Evolutionary conservation across 768 basidiomycete genomes (phyloP).

Genomic region (Hypholoma sublateritium): DNA sequence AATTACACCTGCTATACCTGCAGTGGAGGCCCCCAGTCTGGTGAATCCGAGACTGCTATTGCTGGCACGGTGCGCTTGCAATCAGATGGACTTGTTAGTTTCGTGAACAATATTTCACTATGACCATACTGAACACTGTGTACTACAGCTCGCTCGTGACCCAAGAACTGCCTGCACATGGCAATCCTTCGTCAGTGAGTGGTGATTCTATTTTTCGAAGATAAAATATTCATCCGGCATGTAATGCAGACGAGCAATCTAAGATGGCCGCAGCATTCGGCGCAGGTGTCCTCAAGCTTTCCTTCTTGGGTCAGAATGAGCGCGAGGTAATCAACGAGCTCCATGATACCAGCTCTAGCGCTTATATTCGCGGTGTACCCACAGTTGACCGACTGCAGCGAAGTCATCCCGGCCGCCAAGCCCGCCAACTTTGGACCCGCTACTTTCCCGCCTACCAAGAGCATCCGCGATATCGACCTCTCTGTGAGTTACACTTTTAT

Average conservation of each 20-base stretch:
- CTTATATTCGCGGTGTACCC: too few relatives aligned
- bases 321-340: not conserved
- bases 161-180: conserved; percentile 45
- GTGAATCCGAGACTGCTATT: conserved; percentile 39
- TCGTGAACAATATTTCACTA: too few relatives aligned
- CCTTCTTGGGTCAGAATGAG: conserved; percentile 39
- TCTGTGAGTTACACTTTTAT: conserved; percentile 24
- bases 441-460: conserved; percentile 29
- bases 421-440: not conserved
- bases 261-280: conserved; percentile 34
- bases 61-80: conserved; percentile 43
- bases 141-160: conserved; percentile 29
- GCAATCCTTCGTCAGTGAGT: conserved; percentile 42
- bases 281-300: conserved; percentile 43
- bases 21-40: conserved; percentile 35
- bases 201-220: not conserved
- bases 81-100: conserved; percentile 32
- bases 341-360: too few relatives aligned
- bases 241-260: conserved; percentile 28
- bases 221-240: not conserved
- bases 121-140: too few relatives aligned
- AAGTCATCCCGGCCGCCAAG: conserved; percentile 2
- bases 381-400: conserved; percentile 1
- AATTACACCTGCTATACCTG: not conserved
- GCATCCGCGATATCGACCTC: conserved; percentile 27